Evolutionary conservation across 768 basidiomycete genomes (phyloP).

Genomic region (Phylloporus rhodoxanthus): DNA sequence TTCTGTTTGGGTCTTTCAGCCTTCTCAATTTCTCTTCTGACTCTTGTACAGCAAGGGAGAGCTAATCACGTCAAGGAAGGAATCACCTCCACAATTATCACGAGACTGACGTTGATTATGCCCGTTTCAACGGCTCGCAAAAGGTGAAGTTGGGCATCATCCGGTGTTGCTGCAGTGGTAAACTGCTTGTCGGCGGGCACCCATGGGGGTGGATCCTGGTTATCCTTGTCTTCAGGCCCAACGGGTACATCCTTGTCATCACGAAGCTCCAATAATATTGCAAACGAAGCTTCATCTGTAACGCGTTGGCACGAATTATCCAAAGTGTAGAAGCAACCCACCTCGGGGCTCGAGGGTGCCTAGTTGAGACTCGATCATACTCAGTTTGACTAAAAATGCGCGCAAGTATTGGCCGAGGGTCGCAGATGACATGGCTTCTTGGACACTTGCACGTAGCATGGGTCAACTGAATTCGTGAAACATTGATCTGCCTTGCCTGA

Average conservation of each 20-base stretch:
- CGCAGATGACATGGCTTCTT: constrained; percentile 59
- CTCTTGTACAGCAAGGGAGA: constrained; percentile 76
- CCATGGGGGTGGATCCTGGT: constrained; percentile 68
- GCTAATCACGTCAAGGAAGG: constrained; percentile 33
- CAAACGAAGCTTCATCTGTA: constrained; percentile 70
- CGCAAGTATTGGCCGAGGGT: constrained; percentile 73
- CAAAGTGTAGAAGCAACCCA: constrained; percentile 18
- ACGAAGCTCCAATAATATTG: constrained; percentile 74
- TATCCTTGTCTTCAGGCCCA: constrained; percentile 40
- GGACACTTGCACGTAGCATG: constrained; percentile 44
- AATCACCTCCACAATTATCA: neutral
- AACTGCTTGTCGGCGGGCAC: constrained; percentile 66
- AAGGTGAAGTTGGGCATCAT: constrained; percentile 66
- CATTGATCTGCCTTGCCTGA: constrained; percentile 39
- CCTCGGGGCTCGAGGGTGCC: constrained; percentile 53
- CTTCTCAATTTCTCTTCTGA: constrained; percentile 58
- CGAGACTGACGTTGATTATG: constrained; percentile 59
- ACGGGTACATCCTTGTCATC: constrained; percentile 56
- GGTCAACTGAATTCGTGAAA: neutral
- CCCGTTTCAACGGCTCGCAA: constrained; percentile 80
- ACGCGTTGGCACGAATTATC: neutral
- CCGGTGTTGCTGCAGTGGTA: constrained; percentile 61
- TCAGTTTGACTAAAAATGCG: constrained; percentile 76
- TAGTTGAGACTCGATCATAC: constrained; percentile 69
- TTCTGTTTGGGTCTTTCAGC: constrained; percentile 4